Evolutionary conservation across 2,329 filamentous ascomycete species (phyloP).

Genomic region (Malbranchea cinnamomea): DNA sequence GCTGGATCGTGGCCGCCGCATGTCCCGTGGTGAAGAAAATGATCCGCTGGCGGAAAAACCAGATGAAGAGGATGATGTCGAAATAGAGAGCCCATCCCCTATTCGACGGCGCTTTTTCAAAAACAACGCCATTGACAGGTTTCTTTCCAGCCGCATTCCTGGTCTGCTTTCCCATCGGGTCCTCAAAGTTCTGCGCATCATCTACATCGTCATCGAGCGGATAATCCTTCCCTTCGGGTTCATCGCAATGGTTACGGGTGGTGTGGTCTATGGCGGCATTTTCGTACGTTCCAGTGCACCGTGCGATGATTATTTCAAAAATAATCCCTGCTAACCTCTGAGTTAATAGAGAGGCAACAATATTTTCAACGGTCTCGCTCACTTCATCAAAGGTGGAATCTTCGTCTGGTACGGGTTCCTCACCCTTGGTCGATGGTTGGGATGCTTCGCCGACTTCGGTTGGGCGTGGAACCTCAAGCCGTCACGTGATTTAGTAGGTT

Average conservation of each 20-base stretch:
- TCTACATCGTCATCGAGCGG: constrained; percentile 58
- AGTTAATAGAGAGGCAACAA: constrained; percentile 44
- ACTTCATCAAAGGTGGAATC: constrained; percentile 87
- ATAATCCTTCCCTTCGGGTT: constrained; percentile 67
- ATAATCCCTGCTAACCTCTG: constrained; percentile 7
- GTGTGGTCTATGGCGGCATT: constrained; percentile 65
- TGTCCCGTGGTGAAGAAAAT: constrained; percentile 28
- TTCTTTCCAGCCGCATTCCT: constrained; percentile 40
- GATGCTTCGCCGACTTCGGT: constrained; percentile 75
- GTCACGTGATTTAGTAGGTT: constrained; percentile 39
- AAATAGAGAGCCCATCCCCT: constrained; percentile 14
- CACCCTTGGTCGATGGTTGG: constrained; percentile 78
- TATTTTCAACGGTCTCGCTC: constrained; percentile 75
- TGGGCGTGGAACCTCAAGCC: constrained; percentile 93
- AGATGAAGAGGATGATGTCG: constrained; percentile 31
- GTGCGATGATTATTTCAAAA: background rate
- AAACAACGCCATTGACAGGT: constrained; percentile 32
- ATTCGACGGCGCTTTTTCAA: constrained; percentile 28
- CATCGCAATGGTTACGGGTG: constrained; percentile 53
- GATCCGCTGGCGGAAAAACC: constrained; percentile 36
- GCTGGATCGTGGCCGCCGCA: constrained; percentile 35
- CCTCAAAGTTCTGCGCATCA: constrained; percentile 42
- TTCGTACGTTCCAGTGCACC: constrained; percentile 47
- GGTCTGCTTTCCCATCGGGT: constrained; percentile 41
- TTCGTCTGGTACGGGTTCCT: constrained; percentile 89